A percentile compares a stretch with the other conserved stretches of the same genome.
Conservation (phyloP, 73 alveolate species). For the Stentor coeruleus region DNA sequence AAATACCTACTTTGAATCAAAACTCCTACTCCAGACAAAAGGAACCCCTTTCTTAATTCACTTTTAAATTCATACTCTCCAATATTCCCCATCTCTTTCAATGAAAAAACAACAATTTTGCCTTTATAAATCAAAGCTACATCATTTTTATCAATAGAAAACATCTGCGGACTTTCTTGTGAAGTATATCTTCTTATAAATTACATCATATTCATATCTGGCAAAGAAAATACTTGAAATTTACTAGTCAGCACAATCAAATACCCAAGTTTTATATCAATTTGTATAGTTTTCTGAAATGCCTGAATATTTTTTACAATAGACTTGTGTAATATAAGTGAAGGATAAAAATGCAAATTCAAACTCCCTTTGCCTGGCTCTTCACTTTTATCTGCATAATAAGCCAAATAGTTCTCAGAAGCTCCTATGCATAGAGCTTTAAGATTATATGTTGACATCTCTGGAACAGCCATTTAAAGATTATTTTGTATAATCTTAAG, state of each 20-base stretch:
- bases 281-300: background rate
- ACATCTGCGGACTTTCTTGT: background rate
- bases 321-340: background rate
- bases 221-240: background rate
- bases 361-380: background rate
- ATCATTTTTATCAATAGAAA: background rate
- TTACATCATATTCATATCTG: background rate
- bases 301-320: background rate
- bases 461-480: background rate
- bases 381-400: background rate
- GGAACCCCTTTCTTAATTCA: background rate
- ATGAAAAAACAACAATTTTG: background rate
- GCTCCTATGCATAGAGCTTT: background rate
- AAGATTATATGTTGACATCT: background rate
- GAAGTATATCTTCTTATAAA: background rate
- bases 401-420: background rate
- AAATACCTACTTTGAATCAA: background rate
- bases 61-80: background rate
- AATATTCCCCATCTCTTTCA: background rate
- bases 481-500: too few species aligned
- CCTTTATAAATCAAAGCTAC: background rate
- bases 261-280: background rate
- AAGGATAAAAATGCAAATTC: background rate
- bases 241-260: background rate
- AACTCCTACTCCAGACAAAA: background rate